Base-by-base conservation (phyloP, 805 yeast genomes). In the Kodamaea laetipori region DNA sequence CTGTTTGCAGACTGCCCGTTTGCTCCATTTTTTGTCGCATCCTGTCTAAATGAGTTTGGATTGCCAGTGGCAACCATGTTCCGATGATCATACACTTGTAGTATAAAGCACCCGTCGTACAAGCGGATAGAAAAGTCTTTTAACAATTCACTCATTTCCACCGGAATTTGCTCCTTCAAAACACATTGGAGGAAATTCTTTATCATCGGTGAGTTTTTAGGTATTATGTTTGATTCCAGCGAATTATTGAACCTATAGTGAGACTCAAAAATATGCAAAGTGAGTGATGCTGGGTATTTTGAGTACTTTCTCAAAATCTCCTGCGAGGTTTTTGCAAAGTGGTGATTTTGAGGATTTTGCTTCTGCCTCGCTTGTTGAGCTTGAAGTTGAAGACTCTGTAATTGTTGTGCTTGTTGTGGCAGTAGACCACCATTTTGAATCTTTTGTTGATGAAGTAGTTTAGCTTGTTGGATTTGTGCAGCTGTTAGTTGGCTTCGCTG, bases 191-290 rank as follows among this genome's bases (percentile, higher is more conserved):
- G 67, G 55, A 94, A 94, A 49, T 83, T 86, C 59, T 83, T 85
- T 39, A 88, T 78, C 58, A 86, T 77, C 11, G 88, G 84, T 47
- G 87, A 86, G 54, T 77, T 77, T 57, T 85, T 85, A 5, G 96
- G 90, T 31, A 94, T 85, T 4, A 64, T 60, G 38, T 86, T 77
- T 6, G 95, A 89, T 54, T 90, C 97, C 57, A 75, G 77, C 40
- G 86, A 92, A 51, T 86, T 87, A 49, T 95, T 95, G 68, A 92
- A 90, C 48, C 95, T 78, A 62, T 82, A 92, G 64, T 90, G 96
- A 44, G 88, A 89, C 54, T 89, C 94, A 64, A 87, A 90, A 17
- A 92, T 89, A 57, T 92, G 97, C 55, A 92, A 83, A 51, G 82
- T 95, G 46, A 92, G 66, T 30, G 95, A 86, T 6, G 97, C 85